Conservation (phyloP, 768 basidiomycete species). For the Lactarius sanguifluus region DNA sequence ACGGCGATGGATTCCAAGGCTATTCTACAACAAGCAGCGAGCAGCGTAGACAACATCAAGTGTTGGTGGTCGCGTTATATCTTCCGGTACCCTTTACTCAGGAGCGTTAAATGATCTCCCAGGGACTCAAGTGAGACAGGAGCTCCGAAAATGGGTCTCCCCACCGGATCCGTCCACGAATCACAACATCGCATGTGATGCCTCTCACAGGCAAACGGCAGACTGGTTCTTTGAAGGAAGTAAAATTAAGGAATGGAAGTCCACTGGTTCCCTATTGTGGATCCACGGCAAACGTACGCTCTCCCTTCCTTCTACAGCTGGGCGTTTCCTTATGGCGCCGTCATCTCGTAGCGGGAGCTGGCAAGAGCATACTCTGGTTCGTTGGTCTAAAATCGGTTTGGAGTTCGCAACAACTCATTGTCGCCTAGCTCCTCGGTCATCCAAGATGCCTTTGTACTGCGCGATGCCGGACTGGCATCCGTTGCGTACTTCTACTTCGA, state of each 20-base stretch:
- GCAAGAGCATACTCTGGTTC: no score
- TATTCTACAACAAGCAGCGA: neutral
- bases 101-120: neutral
- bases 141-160: neutral
- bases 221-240: neutral
- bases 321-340: no score
- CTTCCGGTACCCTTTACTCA: no score
- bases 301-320: no score
- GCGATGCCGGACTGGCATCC: neutral
- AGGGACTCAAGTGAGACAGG: neutral
- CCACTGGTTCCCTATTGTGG: no score
- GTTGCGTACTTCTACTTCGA: neutral
- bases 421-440: neutral
- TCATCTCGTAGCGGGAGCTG: no score
- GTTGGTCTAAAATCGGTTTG: no score
- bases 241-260: no score
- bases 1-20: neutral
- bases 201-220: neutral
- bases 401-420: no score
- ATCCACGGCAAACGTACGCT: no score
- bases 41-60: neutral
- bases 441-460: neutral
- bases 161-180: conserved; percentile 6
- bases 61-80: neutral
- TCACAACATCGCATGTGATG: conserved; percentile 2